phyloP scores from a whole-genome alignment of 208 protist genomes.

The Trypanosoma cruzi region DNA sequence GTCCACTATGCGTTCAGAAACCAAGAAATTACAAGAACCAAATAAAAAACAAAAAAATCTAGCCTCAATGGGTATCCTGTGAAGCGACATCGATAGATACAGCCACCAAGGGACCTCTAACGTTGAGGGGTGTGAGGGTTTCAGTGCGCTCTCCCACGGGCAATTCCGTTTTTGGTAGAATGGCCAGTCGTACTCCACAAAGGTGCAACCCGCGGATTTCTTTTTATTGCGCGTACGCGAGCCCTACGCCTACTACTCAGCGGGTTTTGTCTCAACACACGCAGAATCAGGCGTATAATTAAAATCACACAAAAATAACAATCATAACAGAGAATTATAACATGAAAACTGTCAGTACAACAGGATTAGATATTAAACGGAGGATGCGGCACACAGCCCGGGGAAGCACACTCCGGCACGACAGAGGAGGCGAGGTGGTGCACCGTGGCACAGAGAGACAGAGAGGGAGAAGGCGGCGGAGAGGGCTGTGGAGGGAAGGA shows the following conservation, averaged over 20 bases:
- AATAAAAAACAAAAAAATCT: neutral
- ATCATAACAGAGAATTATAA: no score
- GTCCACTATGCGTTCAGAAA: no score
- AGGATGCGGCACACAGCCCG: neutral
- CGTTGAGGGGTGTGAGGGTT: constrained; percentile 6
- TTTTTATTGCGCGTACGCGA: neutral
- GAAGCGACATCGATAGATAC: constrained; percentile 40
- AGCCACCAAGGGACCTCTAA: constrained; percentile 42
- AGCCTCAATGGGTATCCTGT: constrained; percentile 19
- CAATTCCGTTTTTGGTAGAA: constrained; percentile 25
- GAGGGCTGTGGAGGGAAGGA: neutral
- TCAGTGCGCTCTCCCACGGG: constrained; percentile 31
- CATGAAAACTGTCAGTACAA: no score
- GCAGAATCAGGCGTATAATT: neutral
- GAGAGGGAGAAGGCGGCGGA: constrained; percentile 1
- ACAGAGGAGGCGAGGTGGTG: no score
- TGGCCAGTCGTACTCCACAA: constrained; percentile 20
- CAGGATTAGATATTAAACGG: neutral
- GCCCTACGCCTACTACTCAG: neutral
- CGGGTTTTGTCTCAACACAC: constrained; percentile 3
- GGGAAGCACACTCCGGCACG: neutral
- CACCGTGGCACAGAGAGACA: constrained; percentile 1
- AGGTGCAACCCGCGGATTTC: constrained; percentile 18
- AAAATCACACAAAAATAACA: no score
- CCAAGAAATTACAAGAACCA: neutral